Percentiles rank a stretch among this genome's conserved stretches.
These are phyloP conservation scores for Penicillium sp. DNA, from an alignment of 2,329 filamentous ascomycete genomes.

Conservation along the genomic window DNA sequence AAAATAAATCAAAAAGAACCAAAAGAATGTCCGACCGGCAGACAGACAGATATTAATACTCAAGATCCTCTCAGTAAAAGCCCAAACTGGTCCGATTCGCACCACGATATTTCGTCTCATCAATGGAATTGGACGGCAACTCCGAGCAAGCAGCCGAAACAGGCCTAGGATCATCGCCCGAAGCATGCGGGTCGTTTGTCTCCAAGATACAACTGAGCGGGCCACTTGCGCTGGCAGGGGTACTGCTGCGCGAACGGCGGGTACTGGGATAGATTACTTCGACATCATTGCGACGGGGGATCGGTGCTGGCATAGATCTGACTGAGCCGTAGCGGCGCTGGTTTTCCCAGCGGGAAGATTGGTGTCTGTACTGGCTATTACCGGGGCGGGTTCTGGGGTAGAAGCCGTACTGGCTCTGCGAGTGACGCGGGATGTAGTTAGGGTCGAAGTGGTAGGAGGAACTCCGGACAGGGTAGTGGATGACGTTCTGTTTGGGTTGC, in stretches of 20 bases:
- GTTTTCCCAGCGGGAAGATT: slow-evolving; percentile 22
- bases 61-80: slow-evolving; percentile 14
- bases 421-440: slow-evolving; percentile 26
- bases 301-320: slow-evolving; percentile 20
- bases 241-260: slow-evolving; percentile 37
- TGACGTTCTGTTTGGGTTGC: slow-evolving; percentile 5
- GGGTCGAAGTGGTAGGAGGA: slow-evolving; percentile 31
- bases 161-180: slow-evolving; percentile 24
- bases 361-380: slow-evolving; percentile 15
- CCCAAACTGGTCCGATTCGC: slow-evolving; percentile 32
- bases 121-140: slow-evolving; percentile 16
- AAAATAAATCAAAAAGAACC: neutral
- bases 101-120: slow-evolving; percentile 32
- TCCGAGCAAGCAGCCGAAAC: slow-evolving; percentile 4
- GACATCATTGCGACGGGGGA: slow-evolving; percentile 33
- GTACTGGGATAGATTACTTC: slow-evolving; percentile 38
- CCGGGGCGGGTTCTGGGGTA: neutral
- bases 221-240: slow-evolving; percentile 26
- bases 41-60: neutral
- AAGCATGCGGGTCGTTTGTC: slow-evolving; percentile 17
- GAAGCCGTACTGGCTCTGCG: slow-evolving; percentile 25
- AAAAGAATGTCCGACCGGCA: neutral
- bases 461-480: slow-evolving; percentile 17
- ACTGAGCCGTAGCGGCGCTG: slow-evolving; percentile 23
- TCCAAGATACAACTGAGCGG: slow-evolving; percentile 36